Evolutionary conservation across 163 green algal species (phyloP).

Genomic region (Scenedesmus sp.): DNA sequence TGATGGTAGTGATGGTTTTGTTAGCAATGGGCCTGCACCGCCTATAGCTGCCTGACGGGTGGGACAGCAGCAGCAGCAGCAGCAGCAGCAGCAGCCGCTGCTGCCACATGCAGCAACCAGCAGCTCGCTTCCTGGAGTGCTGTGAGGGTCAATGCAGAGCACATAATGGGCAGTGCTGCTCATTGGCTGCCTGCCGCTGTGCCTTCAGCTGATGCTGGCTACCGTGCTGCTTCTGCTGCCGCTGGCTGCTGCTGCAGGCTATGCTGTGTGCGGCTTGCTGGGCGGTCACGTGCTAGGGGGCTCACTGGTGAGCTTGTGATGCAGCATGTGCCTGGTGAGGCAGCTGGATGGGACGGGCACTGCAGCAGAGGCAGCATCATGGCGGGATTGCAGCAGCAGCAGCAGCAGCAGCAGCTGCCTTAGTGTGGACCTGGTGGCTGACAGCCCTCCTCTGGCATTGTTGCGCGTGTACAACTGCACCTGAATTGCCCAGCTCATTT

Average conservation of each 20-base stretch:
- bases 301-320: constrained; percentile 58
- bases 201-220: constrained; percentile 20
- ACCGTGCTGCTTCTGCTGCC: constrained; percentile 1
- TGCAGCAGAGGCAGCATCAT: neutral
- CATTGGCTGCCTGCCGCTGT: neutral
- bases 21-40: neutral
- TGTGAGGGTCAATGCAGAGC: too few species aligned
- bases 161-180: neutral
- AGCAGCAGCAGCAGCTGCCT: neutral
- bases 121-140: too few species aligned
- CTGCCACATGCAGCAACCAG: neutral
- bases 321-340: neutral
- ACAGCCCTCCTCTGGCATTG: too few species aligned
- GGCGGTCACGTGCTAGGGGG: constrained; percentile 67
- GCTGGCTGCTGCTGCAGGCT: constrained; percentile 54
- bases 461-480: too few species aligned
- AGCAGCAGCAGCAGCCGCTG: neutral
- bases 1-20: neutral
- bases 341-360: neutral
- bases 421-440: neutral
- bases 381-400: neutral
- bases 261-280: constrained; percentile 61
- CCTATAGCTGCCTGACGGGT: constrained; percentile 6
- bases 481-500: too few species aligned
- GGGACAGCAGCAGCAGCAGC: neutral